These are phyloP conservation scores for Beta corolliflora DNA, from an alignment of 179 eudicot genomes.

Conservation along the genomic window DNA sequence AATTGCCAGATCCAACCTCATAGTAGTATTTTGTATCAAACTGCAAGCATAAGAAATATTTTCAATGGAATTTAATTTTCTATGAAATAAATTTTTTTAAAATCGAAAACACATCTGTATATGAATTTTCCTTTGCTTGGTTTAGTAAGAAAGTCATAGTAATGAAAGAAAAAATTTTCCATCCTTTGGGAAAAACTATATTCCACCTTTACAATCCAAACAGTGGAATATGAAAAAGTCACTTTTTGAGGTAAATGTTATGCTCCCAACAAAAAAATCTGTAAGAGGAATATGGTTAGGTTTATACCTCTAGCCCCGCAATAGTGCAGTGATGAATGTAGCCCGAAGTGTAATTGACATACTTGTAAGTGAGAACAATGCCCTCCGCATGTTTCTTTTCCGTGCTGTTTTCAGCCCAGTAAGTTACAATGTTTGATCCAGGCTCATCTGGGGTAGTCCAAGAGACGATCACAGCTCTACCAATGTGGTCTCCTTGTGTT, in stretches of 20 bases:
- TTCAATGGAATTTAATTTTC: no score
- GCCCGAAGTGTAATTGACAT: constrained; percentile 61
- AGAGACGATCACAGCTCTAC: constrained; percentile 58
- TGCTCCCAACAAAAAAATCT: no score
- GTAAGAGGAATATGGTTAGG: background rate
- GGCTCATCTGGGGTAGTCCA: constrained; percentile 58
- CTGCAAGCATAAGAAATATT: constrained; percentile 27
- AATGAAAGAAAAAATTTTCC: no score
- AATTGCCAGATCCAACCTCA: constrained; percentile 44
- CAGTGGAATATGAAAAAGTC: no score
- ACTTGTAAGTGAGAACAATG: constrained; percentile 46
- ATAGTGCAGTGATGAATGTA: constrained; percentile 70
- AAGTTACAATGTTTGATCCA: constrained; percentile 45
- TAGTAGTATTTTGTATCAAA: constrained; percentile 49
- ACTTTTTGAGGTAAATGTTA: no score
- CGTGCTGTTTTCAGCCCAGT: constrained; percentile 46
- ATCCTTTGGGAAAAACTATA: no score
- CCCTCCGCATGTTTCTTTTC: constrained; percentile 32
- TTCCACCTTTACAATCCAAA: no score
- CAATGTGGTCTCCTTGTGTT: constrained; percentile 67
- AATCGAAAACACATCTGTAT: background rate
- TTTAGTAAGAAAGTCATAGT: no score
- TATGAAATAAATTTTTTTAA: background rate
- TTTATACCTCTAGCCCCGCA: constrained; percentile 45
- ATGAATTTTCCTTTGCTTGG: no score